Conservation (phyloP, 2,329 filamentous ascomycete species). For the Trichoderma aggressivum region DNA sequence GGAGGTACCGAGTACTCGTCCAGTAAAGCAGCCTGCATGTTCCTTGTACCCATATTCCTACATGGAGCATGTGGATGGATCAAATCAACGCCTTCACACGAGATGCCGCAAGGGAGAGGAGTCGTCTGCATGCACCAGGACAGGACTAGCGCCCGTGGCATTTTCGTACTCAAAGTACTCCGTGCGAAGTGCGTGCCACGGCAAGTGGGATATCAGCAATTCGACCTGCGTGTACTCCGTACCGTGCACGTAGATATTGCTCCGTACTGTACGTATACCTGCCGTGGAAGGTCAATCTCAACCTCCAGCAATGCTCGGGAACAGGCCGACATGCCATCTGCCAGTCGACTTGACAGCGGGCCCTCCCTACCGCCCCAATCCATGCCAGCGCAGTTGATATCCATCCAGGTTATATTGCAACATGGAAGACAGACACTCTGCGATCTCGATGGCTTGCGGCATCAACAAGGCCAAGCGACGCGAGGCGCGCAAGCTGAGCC, state of each 20-base stretch:
- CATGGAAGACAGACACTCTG: neutral
- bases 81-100: neutral
- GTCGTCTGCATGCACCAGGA: neutral
- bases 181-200: neutral
- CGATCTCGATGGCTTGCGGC: neutral
- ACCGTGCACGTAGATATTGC: neutral
- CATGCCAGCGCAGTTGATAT: neutral
- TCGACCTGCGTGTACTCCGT: neutral
- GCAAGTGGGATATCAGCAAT: neutral
- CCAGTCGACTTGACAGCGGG: neutral
- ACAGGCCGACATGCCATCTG: neutral
- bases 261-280: neutral
- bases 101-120: neutral
- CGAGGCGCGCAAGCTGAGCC: slow-evolving; percentile 8
- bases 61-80: neutral
- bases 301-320: neutral
- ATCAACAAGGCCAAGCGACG: neutral
- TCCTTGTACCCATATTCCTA: neutral
- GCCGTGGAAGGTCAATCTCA: neutral
- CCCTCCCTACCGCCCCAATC: neutral
- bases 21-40: neutral
- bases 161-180: neutral
- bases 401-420: neutral
- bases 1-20: neutral
- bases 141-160: slow-evolving; percentile 7